These are phyloP conservation scores for Pythium biforme DNA, from an alignment of 352 stramenopile species.

Conservation along the genomic window DNA sequence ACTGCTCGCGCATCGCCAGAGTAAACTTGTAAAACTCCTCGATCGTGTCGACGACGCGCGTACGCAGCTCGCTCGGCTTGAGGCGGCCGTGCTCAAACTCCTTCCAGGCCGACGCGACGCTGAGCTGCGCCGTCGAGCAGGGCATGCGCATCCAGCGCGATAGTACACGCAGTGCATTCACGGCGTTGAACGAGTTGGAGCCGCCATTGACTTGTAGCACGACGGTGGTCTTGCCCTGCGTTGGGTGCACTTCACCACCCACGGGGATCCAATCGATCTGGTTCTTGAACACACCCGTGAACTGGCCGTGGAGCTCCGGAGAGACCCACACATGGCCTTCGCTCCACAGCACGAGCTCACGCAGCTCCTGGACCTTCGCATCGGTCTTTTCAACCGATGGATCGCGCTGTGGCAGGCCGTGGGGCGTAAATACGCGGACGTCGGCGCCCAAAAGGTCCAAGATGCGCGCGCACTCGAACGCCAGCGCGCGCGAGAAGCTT, in stretches of 20 bases:
- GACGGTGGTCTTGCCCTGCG: constrained; percentile 44
- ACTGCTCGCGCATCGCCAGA: constrained; percentile 31
- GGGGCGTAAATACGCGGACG: constrained; percentile 40
- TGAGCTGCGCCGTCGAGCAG: constrained; percentile 55
- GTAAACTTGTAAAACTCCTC: constrained; percentile 75
- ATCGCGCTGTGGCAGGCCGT: constrained; percentile 52
- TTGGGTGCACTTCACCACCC: constrained; percentile 53
- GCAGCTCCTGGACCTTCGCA: constrained; percentile 58
- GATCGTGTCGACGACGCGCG: constrained; percentile 58
- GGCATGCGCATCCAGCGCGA: constrained; percentile 70
- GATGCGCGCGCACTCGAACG: constrained; percentile 61
- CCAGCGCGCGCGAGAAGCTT: constrained; percentile 50
- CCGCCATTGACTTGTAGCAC: constrained; percentile 48
- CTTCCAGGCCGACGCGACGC: constrained; percentile 54
- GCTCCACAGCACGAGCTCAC: constrained; percentile 56
- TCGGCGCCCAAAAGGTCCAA: constrained; percentile 58
- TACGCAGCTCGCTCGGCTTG: constrained; percentile 45
- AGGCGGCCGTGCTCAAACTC: constrained; percentile 61
- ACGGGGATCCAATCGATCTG: constrained; percentile 71
- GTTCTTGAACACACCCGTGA: constrained; percentile 76
- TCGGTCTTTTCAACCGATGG: constrained; percentile 47
- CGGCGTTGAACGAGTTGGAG: constrained; percentile 61
- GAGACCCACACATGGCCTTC: constrained; percentile 64
- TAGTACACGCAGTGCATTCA: constrained; percentile 52
- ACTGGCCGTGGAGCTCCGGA: constrained; percentile 61